phyloP scores from a whole-genome alignment of 805 yeast species.

The Ogataea ganodermae region DNA sequence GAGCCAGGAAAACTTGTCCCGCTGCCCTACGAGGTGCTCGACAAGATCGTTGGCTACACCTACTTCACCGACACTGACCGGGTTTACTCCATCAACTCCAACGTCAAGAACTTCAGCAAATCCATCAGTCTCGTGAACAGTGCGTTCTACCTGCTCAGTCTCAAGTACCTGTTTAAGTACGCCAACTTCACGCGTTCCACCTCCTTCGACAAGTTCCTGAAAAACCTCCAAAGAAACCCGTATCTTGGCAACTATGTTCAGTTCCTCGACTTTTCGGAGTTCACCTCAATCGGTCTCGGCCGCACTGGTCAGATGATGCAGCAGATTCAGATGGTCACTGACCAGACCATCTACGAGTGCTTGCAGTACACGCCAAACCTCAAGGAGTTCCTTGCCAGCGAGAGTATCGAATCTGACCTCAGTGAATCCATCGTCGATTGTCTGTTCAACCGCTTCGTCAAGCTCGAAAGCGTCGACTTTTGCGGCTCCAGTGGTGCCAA shows the following conservation, averaged over 20 bases:
- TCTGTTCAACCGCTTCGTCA: constrained; percentile 55
- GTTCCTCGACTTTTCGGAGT: constrained; percentile 82
- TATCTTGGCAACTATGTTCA: constrained; percentile 63
- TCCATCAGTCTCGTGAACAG: constrained; percentile 47
- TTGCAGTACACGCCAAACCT: constrained; percentile 64
- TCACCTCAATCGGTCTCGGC: constrained; percentile 88
- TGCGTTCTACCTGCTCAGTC: constrained; percentile 57
- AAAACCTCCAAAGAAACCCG: constrained; percentile 48
- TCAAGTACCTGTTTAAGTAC: constrained; percentile 62
- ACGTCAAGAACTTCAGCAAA: constrained; percentile 31
- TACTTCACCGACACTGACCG: constrained; percentile 33
- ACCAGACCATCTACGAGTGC: constrained; percentile 65
- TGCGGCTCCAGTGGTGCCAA: constrained; percentile 78
- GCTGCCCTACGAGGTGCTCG: constrained; percentile 36
- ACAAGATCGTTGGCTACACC: constrained; percentile 34
- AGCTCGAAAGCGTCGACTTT: constrained; percentile 73
- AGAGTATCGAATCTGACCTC: constrained; percentile 81
- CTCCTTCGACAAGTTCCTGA: constrained; percentile 70
- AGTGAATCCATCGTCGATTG: constrained; percentile 56
- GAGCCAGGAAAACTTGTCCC: constrained; percentile 22
- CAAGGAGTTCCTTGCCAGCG: constrained; percentile 79
- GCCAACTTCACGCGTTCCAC: constrained; percentile 79
- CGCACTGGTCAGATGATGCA: constrained; percentile 87
- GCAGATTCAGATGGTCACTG: constrained; percentile 88
- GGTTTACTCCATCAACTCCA: constrained; percentile 32